phyloP scores from a whole-genome alignment of 2,329 filamentous ascomycete genomes.

The Tolypocladium album region DNA sequence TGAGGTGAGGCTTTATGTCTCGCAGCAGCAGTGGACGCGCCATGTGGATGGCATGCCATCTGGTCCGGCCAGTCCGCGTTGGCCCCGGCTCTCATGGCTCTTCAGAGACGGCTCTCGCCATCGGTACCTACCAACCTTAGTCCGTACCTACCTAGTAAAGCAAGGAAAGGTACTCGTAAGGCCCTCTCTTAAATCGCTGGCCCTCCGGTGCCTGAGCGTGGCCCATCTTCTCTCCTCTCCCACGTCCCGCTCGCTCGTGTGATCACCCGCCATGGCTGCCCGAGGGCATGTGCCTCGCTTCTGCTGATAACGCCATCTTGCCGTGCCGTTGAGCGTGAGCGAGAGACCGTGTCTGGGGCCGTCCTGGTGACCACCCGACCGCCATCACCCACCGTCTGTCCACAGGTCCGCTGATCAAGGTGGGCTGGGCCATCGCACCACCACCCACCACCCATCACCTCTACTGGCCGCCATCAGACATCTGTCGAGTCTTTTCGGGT shows the following conservation, averaged over 20 bases:
- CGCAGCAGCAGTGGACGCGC: neutral
- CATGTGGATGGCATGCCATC: neutral
- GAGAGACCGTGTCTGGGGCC: neutral
- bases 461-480: neutral
- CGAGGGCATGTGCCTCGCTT: conserved; percentile 3
- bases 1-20: neutral
- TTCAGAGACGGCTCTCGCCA: too few relatives aligned
- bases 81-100: neutral
- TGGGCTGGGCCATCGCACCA: conserved; percentile 3
- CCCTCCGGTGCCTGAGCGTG: neutral
- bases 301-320: neutral
- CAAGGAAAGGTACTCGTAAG: too few relatives aligned
- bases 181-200: neutral
- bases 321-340: neutral
- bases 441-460: neutral
- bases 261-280: conserved; percentile 3
- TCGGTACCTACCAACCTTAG: too few relatives aligned
- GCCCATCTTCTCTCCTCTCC: neutral
- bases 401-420: conserved; percentile 7
- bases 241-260: conserved; percentile 1
- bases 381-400: conserved; percentile 1
- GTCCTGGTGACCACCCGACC: conserved; percentile 6
- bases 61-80: neutral
- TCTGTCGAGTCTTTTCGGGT: neutral
- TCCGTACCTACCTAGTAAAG: too few relatives aligned